These are phyloP conservation scores for Kappamyces sp. DNA, from an alignment of 192 early-diverging fungal species.

Conservation along the genomic window DNA sequence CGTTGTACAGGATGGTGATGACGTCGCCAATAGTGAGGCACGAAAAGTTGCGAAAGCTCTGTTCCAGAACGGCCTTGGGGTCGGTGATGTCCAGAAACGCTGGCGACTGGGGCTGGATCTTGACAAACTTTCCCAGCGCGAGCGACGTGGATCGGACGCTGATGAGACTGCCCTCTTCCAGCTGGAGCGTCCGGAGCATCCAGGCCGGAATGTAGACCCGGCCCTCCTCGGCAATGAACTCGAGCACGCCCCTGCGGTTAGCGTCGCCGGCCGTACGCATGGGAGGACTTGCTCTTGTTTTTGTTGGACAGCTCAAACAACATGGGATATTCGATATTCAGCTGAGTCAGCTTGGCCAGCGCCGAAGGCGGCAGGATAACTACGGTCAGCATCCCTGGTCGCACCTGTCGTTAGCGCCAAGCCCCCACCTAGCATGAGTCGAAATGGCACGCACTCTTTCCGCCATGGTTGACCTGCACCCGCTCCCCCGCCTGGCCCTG, in stretches of 20 bases:
- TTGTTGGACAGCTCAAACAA: conserved; percentile 76
- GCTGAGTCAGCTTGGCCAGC: conserved; percentile 61
- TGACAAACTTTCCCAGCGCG: conserved; percentile 80
- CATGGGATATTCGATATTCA: conserved; percentile 90
- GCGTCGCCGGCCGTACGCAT: conserved; percentile 42
- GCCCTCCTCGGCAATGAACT: conserved; percentile 98
- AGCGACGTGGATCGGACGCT: conserved; percentile 73
- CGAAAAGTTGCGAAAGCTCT: conserved; percentile 83
- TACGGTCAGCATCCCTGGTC: conserved; percentile 18
- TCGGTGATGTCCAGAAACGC: conserved; percentile 97
- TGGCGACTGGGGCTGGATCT: conserved; percentile 93
- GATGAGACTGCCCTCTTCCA: conserved; percentile 71
- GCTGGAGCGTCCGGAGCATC: conserved; percentile 89
- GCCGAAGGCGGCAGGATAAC: conserved; percentile 76
- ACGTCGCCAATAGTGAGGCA: conserved; percentile 88
- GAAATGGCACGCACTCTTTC: conserved; percentile 60
- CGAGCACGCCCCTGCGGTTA: conserved; percentile 69
- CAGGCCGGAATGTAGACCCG: conserved; percentile 91
- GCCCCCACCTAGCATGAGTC: not conserved
- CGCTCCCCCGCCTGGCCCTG: conserved; percentile 57
- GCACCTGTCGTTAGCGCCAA: not conserved
- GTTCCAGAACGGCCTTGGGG: conserved; percentile 94
- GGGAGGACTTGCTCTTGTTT: conserved; percentile 52
- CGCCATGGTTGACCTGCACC: conserved; percentile 64
- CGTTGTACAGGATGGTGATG: conserved; percentile 89